These are phyloP conservation scores for Penstemon newberryi DNA, from an alignment of 257 asterid genomes.

Conservation along the genomic window DNA sequence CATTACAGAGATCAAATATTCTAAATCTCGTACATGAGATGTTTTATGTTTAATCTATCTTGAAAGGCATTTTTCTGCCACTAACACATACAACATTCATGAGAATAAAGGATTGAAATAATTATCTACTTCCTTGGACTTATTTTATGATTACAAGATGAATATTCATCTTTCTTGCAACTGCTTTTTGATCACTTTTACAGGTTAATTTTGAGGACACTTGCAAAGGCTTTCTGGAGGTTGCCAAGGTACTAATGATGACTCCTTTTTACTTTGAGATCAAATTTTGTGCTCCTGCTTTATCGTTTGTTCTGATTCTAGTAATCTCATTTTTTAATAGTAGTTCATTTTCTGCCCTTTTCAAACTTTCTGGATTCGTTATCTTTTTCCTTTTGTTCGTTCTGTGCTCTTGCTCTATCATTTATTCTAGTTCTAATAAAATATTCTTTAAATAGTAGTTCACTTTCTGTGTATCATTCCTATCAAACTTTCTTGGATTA, in stretches of 20 bases:
- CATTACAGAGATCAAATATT: no score
- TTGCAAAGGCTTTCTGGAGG: constrained; percentile 97
- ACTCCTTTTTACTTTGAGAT: constrained; percentile 16
- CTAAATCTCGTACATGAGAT: no score
- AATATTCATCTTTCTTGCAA: constrained; percentile 29
- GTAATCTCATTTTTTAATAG: background rate
- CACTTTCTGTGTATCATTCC: background rate
- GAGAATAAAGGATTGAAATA: background rate
- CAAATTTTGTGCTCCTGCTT: background rate
- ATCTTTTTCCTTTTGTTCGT: background rate
- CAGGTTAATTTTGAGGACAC: constrained; percentile 98
- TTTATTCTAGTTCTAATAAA: background rate
- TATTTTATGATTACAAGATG: constrained; percentile 1
- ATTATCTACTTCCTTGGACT: constrained; percentile 19
- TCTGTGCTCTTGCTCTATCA: background rate
- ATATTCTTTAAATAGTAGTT: background rate
- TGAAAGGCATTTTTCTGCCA: background rate
- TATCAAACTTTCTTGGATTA: constrained; percentile 1
- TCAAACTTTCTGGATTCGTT: constrained; percentile 3
- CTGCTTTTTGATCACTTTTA: constrained; percentile 26
- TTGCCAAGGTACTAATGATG: constrained; percentile 71
- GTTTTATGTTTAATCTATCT: background rate
- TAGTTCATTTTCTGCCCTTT: background rate
- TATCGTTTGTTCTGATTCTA: background rate
- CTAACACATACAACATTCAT: background rate